These are phyloP conservation scores for Aspergillus sp. DNA, from an alignment of 2,329 filamentous ascomycete species.

Conservation along the genomic window DNA sequence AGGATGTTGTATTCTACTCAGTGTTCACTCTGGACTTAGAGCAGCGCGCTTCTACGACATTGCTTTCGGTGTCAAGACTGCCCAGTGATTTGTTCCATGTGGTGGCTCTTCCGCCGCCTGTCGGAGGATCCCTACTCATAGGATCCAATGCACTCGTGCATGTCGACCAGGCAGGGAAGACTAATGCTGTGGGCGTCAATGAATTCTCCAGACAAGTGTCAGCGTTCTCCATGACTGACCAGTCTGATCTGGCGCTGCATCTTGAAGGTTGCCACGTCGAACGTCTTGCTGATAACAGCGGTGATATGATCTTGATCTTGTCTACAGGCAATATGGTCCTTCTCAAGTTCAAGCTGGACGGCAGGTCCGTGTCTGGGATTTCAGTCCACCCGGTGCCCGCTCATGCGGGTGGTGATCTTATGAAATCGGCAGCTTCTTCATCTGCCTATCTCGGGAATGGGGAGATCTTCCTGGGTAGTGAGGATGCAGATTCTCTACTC, in stretches of 20 bases:
- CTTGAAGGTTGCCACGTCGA: conserved; percentile 80
- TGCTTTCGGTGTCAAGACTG: conserved; percentile 79
- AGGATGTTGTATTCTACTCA: conserved; percentile 83
- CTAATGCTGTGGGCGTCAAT: conserved; percentile 90
- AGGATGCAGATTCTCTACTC: conserved; percentile 75
- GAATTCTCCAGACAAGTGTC: conserved; percentile 80
- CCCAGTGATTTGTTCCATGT: conserved; percentile 85
- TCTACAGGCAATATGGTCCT: conserved; percentile 71
- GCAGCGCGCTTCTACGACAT: conserved; percentile 86
- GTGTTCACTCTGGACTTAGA: conserved; percentile 94
- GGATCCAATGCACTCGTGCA: conserved; percentile 91
- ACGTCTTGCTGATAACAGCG: conserved; percentile 69
- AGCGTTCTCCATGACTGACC: conserved; percentile 80
- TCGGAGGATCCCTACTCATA: conserved; percentile 83
- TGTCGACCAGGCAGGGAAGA: conserved; percentile 91
- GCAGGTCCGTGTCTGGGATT: conserved; percentile 84
- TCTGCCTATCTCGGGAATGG: conserved; percentile 66
- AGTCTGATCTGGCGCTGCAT: conserved; percentile 73
- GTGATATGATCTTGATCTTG: conserved; percentile 81
- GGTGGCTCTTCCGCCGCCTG: conserved; percentile 75
- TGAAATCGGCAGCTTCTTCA: conserved; percentile 66
- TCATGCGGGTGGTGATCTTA: conserved; percentile 61
- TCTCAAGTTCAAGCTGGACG: conserved; percentile 81
- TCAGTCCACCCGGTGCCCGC: conserved; percentile 64
- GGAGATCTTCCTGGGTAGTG: conserved; percentile 79